Conservation (phyloP, 805 yeast genomes). For the Candida ipomoeae region DNA sequence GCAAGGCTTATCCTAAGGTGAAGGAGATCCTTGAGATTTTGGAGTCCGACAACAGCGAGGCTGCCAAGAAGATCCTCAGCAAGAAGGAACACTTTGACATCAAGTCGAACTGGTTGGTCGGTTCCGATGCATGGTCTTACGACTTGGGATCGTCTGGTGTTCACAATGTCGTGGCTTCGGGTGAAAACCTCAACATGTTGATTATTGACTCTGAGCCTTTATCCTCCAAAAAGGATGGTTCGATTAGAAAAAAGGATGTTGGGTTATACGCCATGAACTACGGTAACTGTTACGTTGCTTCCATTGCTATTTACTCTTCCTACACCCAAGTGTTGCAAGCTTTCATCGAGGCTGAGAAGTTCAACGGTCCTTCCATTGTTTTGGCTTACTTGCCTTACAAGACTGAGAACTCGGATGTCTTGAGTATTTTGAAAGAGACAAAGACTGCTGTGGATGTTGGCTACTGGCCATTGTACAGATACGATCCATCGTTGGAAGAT, state of each 20-base stretch:
- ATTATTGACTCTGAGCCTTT: slow-evolving; percentile 83
- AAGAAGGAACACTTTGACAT: slow-evolving; percentile 43
- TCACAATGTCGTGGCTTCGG: slow-evolving; percentile 74
- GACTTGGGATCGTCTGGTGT: slow-evolving; percentile 91
- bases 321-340: slow-evolving; percentile 92
- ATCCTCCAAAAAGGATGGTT: slow-evolving; percentile 33
- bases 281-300: slow-evolving; percentile 85
- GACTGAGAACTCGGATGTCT: slow-evolving; percentile 60
- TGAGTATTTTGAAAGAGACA: slow-evolving; percentile 78
- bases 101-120: slow-evolving; percentile 74
- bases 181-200: slow-evolving; percentile 75
- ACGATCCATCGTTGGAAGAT: slow-evolving; percentile 56
- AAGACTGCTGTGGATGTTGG: slow-evolving; percentile 89
- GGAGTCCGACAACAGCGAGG: slow-evolving; percentile 36
- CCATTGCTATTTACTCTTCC: slow-evolving; percentile 89
- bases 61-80: slow-evolving; percentile 44
- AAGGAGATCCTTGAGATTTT: slow-evolving; percentile 36
- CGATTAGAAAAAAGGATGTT: slow-evolving; percentile 77
- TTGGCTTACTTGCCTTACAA: slow-evolving; percentile 83
- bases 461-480: slow-evolving; percentile 94
- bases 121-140: slow-evolving; percentile 94
- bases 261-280: slow-evolving; percentile 94
- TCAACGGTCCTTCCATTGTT: slow-evolving; percentile 86
- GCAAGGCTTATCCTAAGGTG: slow-evolving; percentile 26
- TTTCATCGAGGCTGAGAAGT: slow-evolving; percentile 82